Conservation (phyloP, 1,139 yeast species). For the Pichia norvegensis region DNA sequence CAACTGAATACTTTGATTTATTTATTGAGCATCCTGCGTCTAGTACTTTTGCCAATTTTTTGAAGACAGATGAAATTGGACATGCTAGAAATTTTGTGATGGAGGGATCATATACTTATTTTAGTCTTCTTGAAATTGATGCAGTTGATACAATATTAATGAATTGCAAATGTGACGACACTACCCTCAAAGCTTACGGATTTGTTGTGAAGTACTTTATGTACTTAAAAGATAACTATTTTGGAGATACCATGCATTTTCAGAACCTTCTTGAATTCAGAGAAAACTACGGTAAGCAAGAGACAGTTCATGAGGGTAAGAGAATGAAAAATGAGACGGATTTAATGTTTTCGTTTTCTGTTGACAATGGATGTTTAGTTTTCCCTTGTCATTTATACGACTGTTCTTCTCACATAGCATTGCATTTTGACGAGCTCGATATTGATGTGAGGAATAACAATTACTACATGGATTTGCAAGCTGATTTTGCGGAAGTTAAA, state of each 20-base stretch:
- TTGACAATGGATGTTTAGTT: conserved; percentile 59
- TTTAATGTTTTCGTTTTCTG: conserved; percentile 61
- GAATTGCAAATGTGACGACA: conserved; percentile 55
- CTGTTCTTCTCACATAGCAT: conserved; percentile 47
- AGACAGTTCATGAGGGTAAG: conserved; percentile 7
- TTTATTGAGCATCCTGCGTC: conserved; percentile 78
- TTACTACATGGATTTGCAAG: conserved; percentile 81
- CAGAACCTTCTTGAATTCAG: conserved; percentile 75
- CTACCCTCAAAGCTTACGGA: conserved; percentile 71
- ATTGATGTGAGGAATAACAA: conserved; percentile 81
- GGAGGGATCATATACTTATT: conserved; percentile 60
- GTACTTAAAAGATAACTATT: conserved; percentile 77
- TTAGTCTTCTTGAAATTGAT: conserved; percentile 50
- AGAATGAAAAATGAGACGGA: conserved; percentile 63
- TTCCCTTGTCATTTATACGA: conserved; percentile 71
- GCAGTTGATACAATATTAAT: conserved; percentile 65
- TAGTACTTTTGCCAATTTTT: conserved; percentile 76
- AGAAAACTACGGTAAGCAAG: conserved; percentile 15
- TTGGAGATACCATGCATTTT: conserved; percentile 80
- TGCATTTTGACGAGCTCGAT: conserved; percentile 60
- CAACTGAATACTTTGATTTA: conserved; percentile 56
- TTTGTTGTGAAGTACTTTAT: conserved; percentile 67
- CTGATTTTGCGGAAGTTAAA: conserved; percentile 43
- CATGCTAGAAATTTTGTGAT: conserved; percentile 54
- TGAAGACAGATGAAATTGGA: conserved; percentile 57